Conservation (phyloP, 345 rosid genomes). For the Populus alba region DNA sequence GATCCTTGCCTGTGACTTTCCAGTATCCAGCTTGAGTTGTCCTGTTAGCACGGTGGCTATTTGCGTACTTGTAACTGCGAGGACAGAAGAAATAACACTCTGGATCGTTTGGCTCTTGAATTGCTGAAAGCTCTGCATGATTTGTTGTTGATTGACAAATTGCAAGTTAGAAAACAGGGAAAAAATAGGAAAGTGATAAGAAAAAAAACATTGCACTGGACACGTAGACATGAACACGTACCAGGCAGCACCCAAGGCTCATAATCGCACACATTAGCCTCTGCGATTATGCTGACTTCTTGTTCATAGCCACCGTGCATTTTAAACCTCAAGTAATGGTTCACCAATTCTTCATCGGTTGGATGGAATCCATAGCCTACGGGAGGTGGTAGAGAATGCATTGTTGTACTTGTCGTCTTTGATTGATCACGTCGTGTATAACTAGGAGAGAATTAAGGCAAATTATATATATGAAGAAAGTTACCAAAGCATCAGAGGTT, state of each 20-base stretch:
- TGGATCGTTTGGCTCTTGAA: constrained; percentile 17
- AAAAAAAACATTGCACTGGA: neutral
- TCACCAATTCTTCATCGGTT: constrained; percentile 39
- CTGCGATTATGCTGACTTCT: constrained; percentile 17
- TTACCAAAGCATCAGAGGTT: no score
- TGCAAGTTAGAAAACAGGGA: no score
- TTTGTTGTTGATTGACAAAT: no score
- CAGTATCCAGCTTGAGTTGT: constrained; percentile 11
- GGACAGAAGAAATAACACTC: constrained; percentile 11
- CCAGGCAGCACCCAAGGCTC: constrained; percentile 55
- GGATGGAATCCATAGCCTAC: constrained; percentile 41
- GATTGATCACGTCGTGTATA: neutral
- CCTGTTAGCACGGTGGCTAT: neutral
- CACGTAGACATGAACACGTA: neutral
- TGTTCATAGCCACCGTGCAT: constrained; percentile 14
- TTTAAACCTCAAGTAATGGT: constrained; percentile 28
- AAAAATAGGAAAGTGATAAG: neutral
- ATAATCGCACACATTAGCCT: constrained; percentile 28
- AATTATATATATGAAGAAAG: no score
- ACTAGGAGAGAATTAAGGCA: neutral
- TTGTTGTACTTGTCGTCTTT: neutral
- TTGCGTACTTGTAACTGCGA: neutral
- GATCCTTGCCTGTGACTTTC: constrained; percentile 17
- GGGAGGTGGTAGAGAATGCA: neutral
- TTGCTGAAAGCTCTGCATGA: neutral